Conservation (phyloP, 1,284 basidiomycete genomes). For the Sporisorium sorghi region DNA sequence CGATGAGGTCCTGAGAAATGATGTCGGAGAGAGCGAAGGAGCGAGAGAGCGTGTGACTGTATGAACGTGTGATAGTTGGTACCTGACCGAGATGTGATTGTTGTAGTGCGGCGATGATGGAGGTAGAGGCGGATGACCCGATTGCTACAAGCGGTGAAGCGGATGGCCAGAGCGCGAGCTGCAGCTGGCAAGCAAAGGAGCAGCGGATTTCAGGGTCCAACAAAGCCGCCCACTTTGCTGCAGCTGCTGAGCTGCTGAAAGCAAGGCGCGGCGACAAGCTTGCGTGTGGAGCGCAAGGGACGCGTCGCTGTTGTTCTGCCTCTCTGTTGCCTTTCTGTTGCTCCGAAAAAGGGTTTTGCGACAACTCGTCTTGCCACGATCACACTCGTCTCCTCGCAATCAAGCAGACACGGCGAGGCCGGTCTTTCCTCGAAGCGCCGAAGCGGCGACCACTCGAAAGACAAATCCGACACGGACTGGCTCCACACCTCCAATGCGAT, state of each 20-base stretch:
- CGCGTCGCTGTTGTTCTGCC: neutral
- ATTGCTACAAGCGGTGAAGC: neutral
- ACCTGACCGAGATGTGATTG: neutral
- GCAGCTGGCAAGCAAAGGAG: slow-evolving; percentile 9
- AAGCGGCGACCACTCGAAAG: too few species aligned
- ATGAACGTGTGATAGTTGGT: too few species aligned
- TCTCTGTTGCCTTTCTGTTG: neutral
- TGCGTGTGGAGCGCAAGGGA: neutral
- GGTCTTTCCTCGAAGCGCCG: too few species aligned
- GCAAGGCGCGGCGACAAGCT: slow-evolving; percentile 2
- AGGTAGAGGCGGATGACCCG: neutral
- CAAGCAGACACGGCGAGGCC: too few species aligned
- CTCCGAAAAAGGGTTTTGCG: neutral
- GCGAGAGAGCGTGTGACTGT: neutral
- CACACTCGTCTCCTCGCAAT: too few species aligned
- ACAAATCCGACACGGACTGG: neutral
- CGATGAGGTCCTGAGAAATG: neutral
- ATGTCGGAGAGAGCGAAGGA: neutral
- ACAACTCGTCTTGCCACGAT: neutral
- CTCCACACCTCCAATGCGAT: slow-evolving; percentile 13
- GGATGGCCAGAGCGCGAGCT: slow-evolving; percentile 25
- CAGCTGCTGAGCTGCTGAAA: too few species aligned
- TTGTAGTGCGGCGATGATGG: neutral
- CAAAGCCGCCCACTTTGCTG: too few species aligned
- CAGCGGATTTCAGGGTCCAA: slow-evolving; percentile 47